Evolutionary conservation across 2,329 filamentous ascomycete genomes (phyloP).

Genomic region (Stachybotrys echinatus): DNA sequence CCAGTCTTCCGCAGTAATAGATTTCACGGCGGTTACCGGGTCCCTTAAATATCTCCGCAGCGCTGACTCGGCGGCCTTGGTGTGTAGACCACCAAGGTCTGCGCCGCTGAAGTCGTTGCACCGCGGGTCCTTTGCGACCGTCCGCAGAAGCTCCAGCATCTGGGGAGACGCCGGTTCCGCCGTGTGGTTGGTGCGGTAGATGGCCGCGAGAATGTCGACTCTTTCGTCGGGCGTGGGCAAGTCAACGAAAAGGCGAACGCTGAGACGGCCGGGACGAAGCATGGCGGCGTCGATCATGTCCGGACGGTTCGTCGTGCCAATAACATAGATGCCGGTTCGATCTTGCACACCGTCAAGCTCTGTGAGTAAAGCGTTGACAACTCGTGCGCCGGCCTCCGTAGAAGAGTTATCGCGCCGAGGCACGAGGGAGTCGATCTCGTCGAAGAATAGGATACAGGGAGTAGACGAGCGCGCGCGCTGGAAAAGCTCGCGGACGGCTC

Average conservation of each 20-base stretch:
- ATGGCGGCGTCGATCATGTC: slow-evolving; percentile 97
- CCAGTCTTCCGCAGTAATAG: slow-evolving; percentile 40
- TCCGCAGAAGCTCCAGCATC: slow-evolving; percentile 49
- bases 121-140: slow-evolving; percentile 58
- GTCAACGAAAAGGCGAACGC: slow-evolving; percentile 84
- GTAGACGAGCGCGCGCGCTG: slow-evolving; percentile 77
- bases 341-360: slow-evolving; percentile 84
- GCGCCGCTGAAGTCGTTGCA: slow-evolving; percentile 76
- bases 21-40: slow-evolving; percentile 15
- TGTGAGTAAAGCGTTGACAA: slow-evolving; percentile 92
- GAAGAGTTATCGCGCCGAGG: slow-evolving; percentile 74
- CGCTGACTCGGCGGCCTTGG: slow-evolving; percentile 47
- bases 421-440: slow-evolving; percentile 91
- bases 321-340: slow-evolving; percentile 83
- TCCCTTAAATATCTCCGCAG: slow-evolving; percentile 30
- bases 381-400: slow-evolving; percentile 77
- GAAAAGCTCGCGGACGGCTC: slow-evolving; percentile 88
- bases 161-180: slow-evolving; percentile 27
- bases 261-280: slow-evolving; percentile 83
- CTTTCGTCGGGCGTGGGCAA: slow-evolving; percentile 74
- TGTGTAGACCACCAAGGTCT: slow-evolving; percentile 45
- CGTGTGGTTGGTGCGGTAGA: slow-evolving; percentile 42
- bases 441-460: slow-evolving; percentile 96
- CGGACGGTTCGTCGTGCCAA: slow-evolving; percentile 90
- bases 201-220: slow-evolving; percentile 76